Conservation (phyloP, 2,329 filamentous ascomycete species). For the Monosporascus sp. region DNA sequence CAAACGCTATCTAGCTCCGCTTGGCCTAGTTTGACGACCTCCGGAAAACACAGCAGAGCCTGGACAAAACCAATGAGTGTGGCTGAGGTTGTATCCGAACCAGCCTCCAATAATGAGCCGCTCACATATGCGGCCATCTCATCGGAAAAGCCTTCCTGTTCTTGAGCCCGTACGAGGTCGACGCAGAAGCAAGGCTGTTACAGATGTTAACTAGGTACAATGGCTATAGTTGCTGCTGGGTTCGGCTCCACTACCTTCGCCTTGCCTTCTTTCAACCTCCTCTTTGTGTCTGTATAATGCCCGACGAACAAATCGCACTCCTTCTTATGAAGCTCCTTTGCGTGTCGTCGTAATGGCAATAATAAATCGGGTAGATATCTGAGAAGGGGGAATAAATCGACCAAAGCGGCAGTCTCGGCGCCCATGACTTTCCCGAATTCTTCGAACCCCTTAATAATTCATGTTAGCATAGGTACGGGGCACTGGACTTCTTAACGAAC, state of each 20-base stretch:
- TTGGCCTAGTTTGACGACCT: slow-evolving; percentile 25
- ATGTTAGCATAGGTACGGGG: too few relatives aligned
- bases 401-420: background rate
- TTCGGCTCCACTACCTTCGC: slow-evolving; percentile 11
- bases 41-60: slow-evolving; percentile 35
- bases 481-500: background rate
- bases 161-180: slow-evolving; percentile 25
- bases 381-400: background rate
- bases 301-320: background rate
- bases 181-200: slow-evolving; percentile 23
- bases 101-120: slow-evolving; percentile 24
- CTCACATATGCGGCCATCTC: slow-evolving; percentile 27
- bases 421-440: background rate
- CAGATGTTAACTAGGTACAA: background rate
- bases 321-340: slow-evolving; percentile 16
- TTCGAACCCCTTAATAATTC: background rate
- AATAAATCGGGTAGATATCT: background rate
- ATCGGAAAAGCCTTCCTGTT: slow-evolving; percentile 28
- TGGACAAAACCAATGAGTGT: slow-evolving; percentile 34
- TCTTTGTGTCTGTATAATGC: background rate
- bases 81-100: slow-evolving; percentile 34
- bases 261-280: background rate
- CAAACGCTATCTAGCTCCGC: slow-evolving; percentile 36
- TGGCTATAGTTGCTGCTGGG: background rate
- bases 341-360: slow-evolving; percentile 19